phyloP scores from a whole-genome alignment of 2,329 filamentous ascomycete species.

The Endoconidiophora polonica region DNA sequence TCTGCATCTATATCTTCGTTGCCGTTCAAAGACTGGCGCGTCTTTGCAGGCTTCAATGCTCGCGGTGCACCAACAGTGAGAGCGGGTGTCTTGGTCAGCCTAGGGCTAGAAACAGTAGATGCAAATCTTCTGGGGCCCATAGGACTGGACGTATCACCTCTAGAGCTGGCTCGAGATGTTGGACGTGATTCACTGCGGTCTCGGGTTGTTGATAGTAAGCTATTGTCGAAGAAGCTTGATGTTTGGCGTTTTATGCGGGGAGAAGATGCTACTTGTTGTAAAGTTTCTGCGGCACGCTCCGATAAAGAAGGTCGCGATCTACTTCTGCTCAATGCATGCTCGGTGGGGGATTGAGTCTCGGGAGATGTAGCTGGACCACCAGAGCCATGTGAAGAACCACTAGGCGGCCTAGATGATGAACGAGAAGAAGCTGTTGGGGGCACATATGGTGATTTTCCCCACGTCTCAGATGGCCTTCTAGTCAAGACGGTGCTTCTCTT shows the following conservation, averaged over 20 bases:
- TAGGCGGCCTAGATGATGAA: conserved; percentile 3
- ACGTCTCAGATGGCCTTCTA: conserved; percentile 18
- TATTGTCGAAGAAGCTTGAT: conserved; percentile 54
- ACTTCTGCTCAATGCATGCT: neutral
- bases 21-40: conserved; percentile 2
- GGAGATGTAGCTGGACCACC: conserved; percentile 14
- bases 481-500: conserved; percentile 17
- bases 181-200: conserved; percentile 18
- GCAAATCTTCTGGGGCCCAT: conserved; percentile 23
- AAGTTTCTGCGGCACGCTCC: conserved; percentile 72
- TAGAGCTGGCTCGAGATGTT: conserved; percentile 7
- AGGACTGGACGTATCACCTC: conserved; percentile 25
- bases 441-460: conserved; percentile 10
- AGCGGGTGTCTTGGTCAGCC: conserved; percentile 29
- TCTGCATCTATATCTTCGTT: conserved; percentile 19
- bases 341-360: conserved; percentile 10
- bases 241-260: conserved; percentile 49
- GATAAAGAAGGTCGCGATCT: conserved; percentile 31
- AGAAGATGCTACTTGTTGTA: conserved; percentile 62
- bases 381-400: conserved; percentile 3
- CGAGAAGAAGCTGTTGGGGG: conserved; percentile 2
- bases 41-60: conserved; percentile 23
- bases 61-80: conserved; percentile 30
- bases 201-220: conserved; percentile 14
- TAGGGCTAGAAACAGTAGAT: conserved; percentile 23